Evolutionary conservation across 306 rosid species (phyloP), one percentile per base, ranked within the genome.

Genomic region (Mucuna pruriens): DNA sequence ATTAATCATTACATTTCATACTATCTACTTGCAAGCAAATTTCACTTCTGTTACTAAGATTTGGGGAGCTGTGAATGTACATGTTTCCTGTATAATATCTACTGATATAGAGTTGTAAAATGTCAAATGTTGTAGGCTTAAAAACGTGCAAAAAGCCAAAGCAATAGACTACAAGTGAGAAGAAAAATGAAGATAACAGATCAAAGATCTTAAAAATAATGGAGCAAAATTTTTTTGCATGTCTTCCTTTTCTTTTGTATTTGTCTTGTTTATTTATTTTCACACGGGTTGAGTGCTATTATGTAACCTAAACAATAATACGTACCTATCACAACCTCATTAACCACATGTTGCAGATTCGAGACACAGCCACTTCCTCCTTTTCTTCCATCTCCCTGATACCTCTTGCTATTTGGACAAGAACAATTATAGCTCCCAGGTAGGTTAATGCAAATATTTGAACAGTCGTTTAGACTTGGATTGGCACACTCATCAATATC

Each of bases 361-460:
- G 80, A 9, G 60, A 42, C 31, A 48, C 71, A 69, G 39, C 75
- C 75, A 69, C 55, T 42, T 12, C 85, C 85, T 4, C n/a, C 45
- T 7, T 33, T 33, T 45, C 31, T 40, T 17, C 79, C 88, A 39
- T 85, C 88, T 38, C 77, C 85, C 16, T 62, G 13, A 8, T 52
- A 16, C 6, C 60, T 75, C 33, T 40, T 9, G 11, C 10, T 69
- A 16, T 70, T 70, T 42, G 75, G 60, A 36, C 88, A 85, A 4
- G 36, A 40, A 33, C 85, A 85, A 13, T 12, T n/a, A 60, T 61
- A 76, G 23, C 76, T 46, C 70, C 82, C 87, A 0, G 17, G 68
- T 39, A 20, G 22, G 70, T n/a, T 17, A 4, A 0, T 3, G 65
- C 90, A 71, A 61, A 71, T 71, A 17, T 71, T 31, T 16, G 63